phyloP scores from a whole-genome alignment of 2,329 filamentous ascomycete species.

The Raffaelea arxii region DNA sequence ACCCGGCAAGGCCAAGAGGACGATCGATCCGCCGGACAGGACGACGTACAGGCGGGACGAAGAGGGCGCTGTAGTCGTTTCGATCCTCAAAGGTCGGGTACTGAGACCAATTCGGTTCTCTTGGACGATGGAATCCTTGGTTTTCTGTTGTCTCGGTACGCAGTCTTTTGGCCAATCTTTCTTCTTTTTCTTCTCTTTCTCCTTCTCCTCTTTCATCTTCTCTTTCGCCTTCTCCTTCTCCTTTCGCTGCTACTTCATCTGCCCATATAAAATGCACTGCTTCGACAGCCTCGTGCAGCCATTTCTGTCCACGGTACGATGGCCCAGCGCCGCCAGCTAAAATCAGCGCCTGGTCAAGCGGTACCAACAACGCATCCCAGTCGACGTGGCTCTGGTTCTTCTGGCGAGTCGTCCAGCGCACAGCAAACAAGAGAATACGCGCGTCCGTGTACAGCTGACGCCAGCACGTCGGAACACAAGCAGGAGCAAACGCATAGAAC shows the following conservation, averaged over 20 bases:
- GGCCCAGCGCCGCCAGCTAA: conserved; percentile 55
- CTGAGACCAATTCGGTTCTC: background rate
- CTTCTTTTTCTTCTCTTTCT: background rate
- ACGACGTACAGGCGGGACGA: conserved; percentile 29
- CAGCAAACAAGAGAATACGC: conserved; percentile 50
- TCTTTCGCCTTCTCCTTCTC: background rate
- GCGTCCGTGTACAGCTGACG: conserved; percentile 62
- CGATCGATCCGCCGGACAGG: conserved; percentile 30
- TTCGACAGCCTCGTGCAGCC: conserved; percentile 42
- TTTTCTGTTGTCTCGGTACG: background rate
- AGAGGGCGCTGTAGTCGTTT: conserved; percentile 11
- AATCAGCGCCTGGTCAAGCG: conserved; percentile 69
- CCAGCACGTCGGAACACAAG: conserved; percentile 59
- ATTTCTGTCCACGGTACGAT: conserved; percentile 33
- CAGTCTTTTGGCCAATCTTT: conserved; percentile 10
- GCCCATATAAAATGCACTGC: conserved; percentile 25
- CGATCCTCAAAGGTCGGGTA: conserved; percentile 3
- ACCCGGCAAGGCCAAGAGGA: conserved; percentile 44
- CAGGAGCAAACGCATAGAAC: conserved; percentile 61
- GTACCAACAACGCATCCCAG: conserved; percentile 49
- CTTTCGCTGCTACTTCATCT: background rate
- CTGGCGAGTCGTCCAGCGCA: conserved; percentile 1
- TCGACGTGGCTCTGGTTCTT: background rate
- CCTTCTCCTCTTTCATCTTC: background rate
- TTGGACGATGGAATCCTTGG: background rate